Base-by-base conservation (phyloP, 2,329 filamentous ascomycete genomes). In the Microsporum canis region DNA sequence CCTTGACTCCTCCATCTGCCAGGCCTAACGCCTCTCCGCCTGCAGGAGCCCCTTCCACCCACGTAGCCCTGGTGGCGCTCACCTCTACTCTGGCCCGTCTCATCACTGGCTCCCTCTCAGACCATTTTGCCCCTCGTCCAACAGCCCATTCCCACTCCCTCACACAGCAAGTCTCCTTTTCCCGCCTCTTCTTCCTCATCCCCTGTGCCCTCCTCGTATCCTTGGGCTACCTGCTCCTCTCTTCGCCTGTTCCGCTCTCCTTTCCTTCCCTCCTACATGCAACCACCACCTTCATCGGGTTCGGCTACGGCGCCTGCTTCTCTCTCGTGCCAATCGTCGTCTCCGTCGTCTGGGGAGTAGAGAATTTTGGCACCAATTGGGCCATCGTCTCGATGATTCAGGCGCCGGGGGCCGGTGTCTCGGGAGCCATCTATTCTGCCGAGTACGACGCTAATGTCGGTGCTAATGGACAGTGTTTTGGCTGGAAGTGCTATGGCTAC, bases 281-380 rank as follows among this genome's bases (percentile, higher is more conserved):
- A 56, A 88, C 95, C 6, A 95, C 90, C 0, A 84, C 87, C 0
- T 80, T 91, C 1, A 85, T 99, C 5, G 94, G 94, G 5, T 86
- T 91, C 1, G 94, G 94, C 51, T 97, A 99, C 71, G 94, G 94
- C 51, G 91, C 91, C 36, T 84, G 91, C 27, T 99, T 97, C 77
- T 88, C 85, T 56, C 81, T 97, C 4, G 88, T 88, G 0, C 94
- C 94, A 1, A 91, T 97, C 65, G 89, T 97, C 61, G 88, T 96
- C 67, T 90, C 87, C n/a, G 91, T 96, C 7, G 92, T 99, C 53
- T 99, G 94, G 94, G 94, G 94, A 31, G 91, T 96, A 0, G 91
- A 97, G 77, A 99, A 97, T 72, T 97, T 99, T 71, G 94, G 90
- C 62, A 99, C 94, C 0, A 97, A 99, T 69, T 99, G 92, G 85